A percentile compares a stretch with the other conserved stretches of the same genome.
phyloP scores from a whole-genome alignment of 2,329 filamentous ascomycete species.

The Aspergillus calidoustus region DNA sequence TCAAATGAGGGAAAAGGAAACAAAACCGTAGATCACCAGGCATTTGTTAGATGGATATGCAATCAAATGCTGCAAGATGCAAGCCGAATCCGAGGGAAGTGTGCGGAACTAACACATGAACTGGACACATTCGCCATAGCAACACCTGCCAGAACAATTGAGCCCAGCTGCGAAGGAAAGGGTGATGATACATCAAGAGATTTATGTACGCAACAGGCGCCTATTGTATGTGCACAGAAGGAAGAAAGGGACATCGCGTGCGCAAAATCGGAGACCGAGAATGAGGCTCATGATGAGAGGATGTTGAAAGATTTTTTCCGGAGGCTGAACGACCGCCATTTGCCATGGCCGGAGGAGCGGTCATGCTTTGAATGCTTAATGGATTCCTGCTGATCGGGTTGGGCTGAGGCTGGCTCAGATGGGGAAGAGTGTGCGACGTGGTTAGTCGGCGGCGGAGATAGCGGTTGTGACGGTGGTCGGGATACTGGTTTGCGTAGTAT shows the following conservation, averaged over 20 bases:
- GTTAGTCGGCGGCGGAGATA: slow-evolving; percentile 13
- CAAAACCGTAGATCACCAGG: slow-evolving; percentile 12
- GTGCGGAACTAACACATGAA: slow-evolving; percentile 21
- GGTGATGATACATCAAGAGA: slow-evolving; percentile 37
- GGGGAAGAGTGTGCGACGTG: slow-evolving; percentile 5
- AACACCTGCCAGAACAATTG: slow-evolving; percentile 19
- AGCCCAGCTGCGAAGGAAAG: slow-evolving; percentile 23
- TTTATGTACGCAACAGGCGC: slow-evolving; percentile 27
- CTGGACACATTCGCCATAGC: slow-evolving; percentile 15
- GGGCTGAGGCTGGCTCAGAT: slow-evolving; percentile 20
- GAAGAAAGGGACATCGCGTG: slow-evolving; percentile 12
- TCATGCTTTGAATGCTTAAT: slow-evolving; percentile 27
- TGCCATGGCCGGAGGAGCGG: slow-evolving; percentile 26
- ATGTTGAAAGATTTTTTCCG: slow-evolving; percentile 51
- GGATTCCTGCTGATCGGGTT: slow-evolving; percentile 26
- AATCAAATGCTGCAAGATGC: slow-evolving; percentile 21
- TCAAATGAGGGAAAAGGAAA: slow-evolving; percentile 13
- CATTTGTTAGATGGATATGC: slow-evolving; percentile 20
- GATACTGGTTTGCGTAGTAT: background rate
- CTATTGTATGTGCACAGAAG: slow-evolving; percentile 35
- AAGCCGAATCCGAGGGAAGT: slow-evolving; percentile 17
- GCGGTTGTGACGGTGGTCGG: slow-evolving; percentile 4
- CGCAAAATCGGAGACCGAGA: background rate
- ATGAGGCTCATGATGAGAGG: slow-evolving; percentile 24
- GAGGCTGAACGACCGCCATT: slow-evolving; percentile 49